Evolutionary conservation across 164 flowering plant species (phyloP), one percentile per base, ranked within the genome.

Genomic region (Hamamelis virginiana): DNA sequence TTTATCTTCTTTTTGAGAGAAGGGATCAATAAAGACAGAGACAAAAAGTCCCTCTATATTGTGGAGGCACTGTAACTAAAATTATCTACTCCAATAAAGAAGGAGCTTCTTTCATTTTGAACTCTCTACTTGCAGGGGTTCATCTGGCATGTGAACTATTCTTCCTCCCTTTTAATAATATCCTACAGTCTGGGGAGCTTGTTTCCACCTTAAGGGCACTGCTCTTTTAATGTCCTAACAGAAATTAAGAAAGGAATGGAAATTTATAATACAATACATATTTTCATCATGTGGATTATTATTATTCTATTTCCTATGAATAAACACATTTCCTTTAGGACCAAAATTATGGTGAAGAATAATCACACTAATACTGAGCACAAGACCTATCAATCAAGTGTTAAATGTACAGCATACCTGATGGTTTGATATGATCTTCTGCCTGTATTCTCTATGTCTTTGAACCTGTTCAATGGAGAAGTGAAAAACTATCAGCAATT

Each of bases 391-490:
- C 18, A 48, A 48, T 14, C 5, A 53, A 47, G 23, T 46, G n/a
- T 41, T 16, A n/a, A 48, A 18, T 8, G 43, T 8, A 14, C 44
- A 69, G 43, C 56, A 23, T 71, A 94, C 98, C 96, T 87, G 81
- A 75, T 94, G 91, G 71, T 81, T 80, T 33, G 85, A 72, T 50
- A 84, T 75, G 33, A 94, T 90, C 74, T 78, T 86, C 83, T 89
- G 84, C 71, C 90, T 80, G 84, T 94, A 91, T 53, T 89, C 96
- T 67, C 76, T 85, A 62, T 89, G 94, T 83, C 62, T 89, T 74
- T 87, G 92, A 68, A 80, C 79, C 98, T 94, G 90, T 69, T 51
- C 59, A 44, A 73, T 11, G 44, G 23, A 64, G 63, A 44, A 8
- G 18, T 16, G 26, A 50, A 63, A 56, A 52, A 61, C n/a, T 6